Conservation (phyloP, 129 eudicot species). For the Chrysanthemum makinoi region DNA sequence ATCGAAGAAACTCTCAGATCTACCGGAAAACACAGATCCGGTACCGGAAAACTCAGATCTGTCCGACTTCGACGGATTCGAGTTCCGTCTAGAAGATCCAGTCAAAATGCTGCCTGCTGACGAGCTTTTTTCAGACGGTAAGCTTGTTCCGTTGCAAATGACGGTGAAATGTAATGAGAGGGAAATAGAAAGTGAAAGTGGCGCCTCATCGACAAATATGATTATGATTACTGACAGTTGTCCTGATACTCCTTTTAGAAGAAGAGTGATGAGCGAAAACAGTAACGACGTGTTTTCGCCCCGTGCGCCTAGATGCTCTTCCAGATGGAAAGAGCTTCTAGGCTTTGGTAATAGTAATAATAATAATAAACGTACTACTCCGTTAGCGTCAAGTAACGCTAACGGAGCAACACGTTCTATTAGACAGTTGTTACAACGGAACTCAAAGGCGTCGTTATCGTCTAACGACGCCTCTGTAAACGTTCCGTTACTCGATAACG, state of each 20-base stretch:
- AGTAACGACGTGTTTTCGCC: conserved; percentile 54
- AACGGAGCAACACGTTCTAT: conserved; percentile 40
- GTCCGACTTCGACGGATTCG: conserved; percentile 54
- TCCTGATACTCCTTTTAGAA: conserved; percentile 48
- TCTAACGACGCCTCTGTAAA: conserved; percentile 48
- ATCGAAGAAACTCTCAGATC: conserved; percentile 1
- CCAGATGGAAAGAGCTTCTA: conserved; percentile 80
- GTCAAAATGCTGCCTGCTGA: conserved; percentile 79
- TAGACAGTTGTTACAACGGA: conserved; percentile 52
- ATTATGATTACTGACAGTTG: conserved; percentile 20
- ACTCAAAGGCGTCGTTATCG: conserved; percentile 40
- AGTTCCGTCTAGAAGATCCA: conserved; percentile 73
- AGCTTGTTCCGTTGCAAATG: conserved; percentile 58
- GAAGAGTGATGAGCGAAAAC: conserved; percentile 21
- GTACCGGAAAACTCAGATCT: conserved; percentile 38
- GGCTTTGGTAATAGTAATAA: conserved; percentile 53
- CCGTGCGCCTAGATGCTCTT: conserved; percentile 88
- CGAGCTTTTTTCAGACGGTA: conserved; percentile 76
- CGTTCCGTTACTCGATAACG: conserved; percentile 64
- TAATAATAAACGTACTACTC: conserved; percentile 33
- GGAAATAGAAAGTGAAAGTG: conserved; percentile 5
- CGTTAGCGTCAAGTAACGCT: conserved; percentile 14
- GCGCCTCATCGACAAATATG: conserved; percentile 5
- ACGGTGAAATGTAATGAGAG: conserved; percentile 26
- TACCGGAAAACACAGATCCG: conserved; percentile 39